A percentile compares a stretch with the other conserved stretches of the same genome.
Evolutionary conservation across 1,139 yeast species (phyloP).

Genomic region (Debaryomycetaceae sp.): DNA sequence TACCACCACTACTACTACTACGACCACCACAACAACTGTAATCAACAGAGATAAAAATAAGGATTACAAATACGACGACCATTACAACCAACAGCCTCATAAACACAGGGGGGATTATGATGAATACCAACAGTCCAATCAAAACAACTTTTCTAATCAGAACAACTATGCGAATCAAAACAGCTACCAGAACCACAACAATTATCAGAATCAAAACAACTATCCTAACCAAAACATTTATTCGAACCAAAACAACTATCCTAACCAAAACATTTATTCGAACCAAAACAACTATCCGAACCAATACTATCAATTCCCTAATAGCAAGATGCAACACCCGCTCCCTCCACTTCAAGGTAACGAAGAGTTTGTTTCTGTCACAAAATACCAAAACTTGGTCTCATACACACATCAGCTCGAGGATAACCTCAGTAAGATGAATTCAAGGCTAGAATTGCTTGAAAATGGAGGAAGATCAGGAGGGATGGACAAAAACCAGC

Average conservation of each 20-base stretch:
- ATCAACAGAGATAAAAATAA: neutral
- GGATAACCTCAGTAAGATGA: constrained; percentile 25
- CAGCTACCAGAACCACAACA: neutral
- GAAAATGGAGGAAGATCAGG: constrained; percentile 9
- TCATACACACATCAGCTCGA: constrained; percentile 32
- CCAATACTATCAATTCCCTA: neutral
- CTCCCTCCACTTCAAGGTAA: constrained; percentile 2
- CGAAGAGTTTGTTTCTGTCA: constrained; percentile 22
- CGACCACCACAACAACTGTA: constrained; percentile 10
- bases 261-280: neutral
- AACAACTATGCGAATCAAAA: neutral
- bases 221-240: neutral
- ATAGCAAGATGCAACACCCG: neutral
- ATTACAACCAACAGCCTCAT: neutral
- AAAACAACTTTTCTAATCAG: neutral
- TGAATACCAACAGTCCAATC: neutral
- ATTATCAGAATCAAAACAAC: neutral
- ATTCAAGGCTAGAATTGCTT: constrained; percentile 16
- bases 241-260: neutral
- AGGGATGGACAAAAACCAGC: neutral
- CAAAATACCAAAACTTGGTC: constrained; percentile 33
- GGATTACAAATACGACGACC: neutral
- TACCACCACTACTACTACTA: constrained; percentile 11
- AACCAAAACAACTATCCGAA: neutral
- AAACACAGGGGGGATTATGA: neutral